phyloP scores from a whole-genome alignment of 1,284 basidiomycete genomes.

The Ganoderma sinense region DNA sequence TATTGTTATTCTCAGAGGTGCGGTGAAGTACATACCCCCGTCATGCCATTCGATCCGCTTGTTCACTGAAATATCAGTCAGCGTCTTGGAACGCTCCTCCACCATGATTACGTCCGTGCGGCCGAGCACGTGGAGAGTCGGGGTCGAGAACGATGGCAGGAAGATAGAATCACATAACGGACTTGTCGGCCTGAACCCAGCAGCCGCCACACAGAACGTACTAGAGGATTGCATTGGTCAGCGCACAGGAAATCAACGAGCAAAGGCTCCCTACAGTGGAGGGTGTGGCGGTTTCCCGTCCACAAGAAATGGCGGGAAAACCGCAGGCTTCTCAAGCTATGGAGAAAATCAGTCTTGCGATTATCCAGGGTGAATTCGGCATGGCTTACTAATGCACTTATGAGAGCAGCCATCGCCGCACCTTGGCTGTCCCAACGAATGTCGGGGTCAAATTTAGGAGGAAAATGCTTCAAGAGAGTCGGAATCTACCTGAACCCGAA shows the following conservation, averaged over 20 bases:
- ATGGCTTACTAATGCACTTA: constrained; percentile 70
- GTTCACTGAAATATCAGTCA: constrained; percentile 67
- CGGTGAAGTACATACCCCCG: constrained; percentile 61
- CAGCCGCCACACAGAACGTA: constrained; percentile 72
- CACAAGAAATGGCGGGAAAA: constrained; percentile 71
- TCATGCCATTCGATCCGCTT: constrained; percentile 76
- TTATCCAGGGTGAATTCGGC: background rate
- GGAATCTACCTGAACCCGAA: constrained; percentile 76
- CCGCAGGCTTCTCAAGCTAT: constrained; percentile 59
- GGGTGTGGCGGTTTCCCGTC: constrained; percentile 71
- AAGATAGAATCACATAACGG: constrained; percentile 62
- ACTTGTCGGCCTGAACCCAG: constrained; percentile 70
- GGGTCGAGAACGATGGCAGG: constrained; percentile 66
- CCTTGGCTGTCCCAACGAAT: constrained; percentile 66
- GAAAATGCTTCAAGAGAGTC: background rate
- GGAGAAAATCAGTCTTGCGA: background rate
- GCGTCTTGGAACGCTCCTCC: constrained; percentile 69
- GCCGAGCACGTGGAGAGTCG: constrained; percentile 85
- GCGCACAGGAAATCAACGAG: background rate
- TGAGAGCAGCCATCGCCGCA: constrained; percentile 78
- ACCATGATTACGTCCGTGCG: constrained; percentile 83
- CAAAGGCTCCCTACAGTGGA: constrained; percentile 62
- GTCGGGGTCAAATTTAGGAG: background rate
- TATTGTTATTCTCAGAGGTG: no score
- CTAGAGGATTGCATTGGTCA: constrained; percentile 43